Base-by-base conservation (phyloP, 306 rosid genomes). In the Fragaria vesca region DNA sequence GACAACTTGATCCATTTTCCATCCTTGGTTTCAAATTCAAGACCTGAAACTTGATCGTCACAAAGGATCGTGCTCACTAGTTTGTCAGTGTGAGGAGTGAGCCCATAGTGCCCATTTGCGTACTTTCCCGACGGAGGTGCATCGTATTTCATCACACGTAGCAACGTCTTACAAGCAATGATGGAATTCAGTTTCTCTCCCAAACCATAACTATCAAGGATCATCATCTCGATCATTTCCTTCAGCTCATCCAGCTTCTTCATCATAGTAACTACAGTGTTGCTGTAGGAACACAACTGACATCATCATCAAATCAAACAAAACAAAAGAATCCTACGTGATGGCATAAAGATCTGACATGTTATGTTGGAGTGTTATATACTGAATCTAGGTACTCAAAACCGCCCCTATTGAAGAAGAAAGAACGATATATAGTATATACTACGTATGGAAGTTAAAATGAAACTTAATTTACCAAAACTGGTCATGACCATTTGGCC, bases 21-120 rank as follows among this genome's bases (percentile, higher is more conserved):
- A 66, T 73, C 78, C 62, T 73, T 79, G 47, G 78, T 66, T 66
- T 79, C 71, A 45, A 45, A 13, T 58, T 80, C 76, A 66, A 79
- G n/a, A 9, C 78, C 78, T 46, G 55, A 38, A 66, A 79, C 55
- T 38, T 79, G 68, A 51, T 79, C 78, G 3, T 32, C 36, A 32
- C 36, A 32, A 32, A 32, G 36, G 36, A 32, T 32, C 36, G 36
- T 32, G 36, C 47, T 66, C 58, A 38, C 26, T 9, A 32, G 3
- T 30, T 73, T 79, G 55, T 79, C 83, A 79, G 58, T 66, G 18
- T 66, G 78, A 32, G 83, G 34, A 2, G 0, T 2, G 17, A 79
- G 57, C n/a, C 78, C 78, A 0, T 4, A 1, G 17, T 73, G 57
- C 43, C 78, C 78, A 0, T 8, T 7, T 54, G 4, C 46, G 5